phyloP scores from a whole-genome alignment of 73 alveolate genomes.

The Paraurostyla sp. region DNA sequence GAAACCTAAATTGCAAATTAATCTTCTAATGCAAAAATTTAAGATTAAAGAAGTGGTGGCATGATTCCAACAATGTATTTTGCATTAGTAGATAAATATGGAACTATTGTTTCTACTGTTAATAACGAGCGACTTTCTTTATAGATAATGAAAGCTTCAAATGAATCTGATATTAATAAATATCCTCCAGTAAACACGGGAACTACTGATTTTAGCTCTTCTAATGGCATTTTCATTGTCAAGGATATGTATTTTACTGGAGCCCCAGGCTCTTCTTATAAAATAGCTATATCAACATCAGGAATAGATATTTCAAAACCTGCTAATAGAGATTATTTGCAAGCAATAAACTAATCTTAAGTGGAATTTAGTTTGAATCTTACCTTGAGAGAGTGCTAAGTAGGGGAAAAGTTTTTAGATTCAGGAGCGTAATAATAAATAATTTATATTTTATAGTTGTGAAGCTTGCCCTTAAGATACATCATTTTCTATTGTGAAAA shows the following conservation, averaged over 20 bases:
- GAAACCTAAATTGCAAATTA: background rate
- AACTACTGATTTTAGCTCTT: background rate
- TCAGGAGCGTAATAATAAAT: conserved; percentile 35
- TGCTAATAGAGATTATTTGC: conserved; percentile 30
- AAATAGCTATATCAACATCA: background rate
- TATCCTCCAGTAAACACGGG: conserved; percentile 59
- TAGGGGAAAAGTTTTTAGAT: conserved; percentile 62
- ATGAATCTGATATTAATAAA: background rate
- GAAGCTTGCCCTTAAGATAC: conserved; percentile 43
- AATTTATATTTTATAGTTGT: conserved; percentile 28
- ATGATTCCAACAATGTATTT: conserved; percentile 39
- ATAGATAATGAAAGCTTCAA: background rate
- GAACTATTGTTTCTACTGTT: conserved; percentile 55
- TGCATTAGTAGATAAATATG: conserved; percentile 57
- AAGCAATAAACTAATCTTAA: background rate
- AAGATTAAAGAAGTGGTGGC: conserved; percentile 63
- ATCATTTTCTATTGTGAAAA: background rate
- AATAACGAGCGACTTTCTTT: background rate
- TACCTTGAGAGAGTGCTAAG: conserved; percentile 51
- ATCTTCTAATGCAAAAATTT: background rate
- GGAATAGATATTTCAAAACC: conserved; percentile 64
- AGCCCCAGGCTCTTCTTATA: conserved; percentile 48
- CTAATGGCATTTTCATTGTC: conserved; percentile 15
- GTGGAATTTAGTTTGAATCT: background rate
- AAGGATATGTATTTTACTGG: conserved; percentile 31